Base-by-base conservation (phyloP, 345 rosid species). In the Nephelium lappaceum region DNA sequence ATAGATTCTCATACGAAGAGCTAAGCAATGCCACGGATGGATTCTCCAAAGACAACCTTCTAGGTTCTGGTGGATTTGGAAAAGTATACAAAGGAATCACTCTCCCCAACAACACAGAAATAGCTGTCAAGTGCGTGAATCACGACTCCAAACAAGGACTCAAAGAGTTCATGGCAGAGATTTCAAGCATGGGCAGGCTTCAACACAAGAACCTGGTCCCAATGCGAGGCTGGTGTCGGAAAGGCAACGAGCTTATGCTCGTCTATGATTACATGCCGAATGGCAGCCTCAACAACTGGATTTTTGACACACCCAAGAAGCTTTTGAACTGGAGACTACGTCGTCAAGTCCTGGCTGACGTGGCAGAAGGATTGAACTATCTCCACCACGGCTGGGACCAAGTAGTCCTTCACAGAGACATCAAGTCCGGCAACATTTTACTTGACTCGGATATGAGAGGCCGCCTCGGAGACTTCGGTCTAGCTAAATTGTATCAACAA, bases 301-400 rank as follows among this genome's bases (percentile, higher is more conserved):
- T 95, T 41, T 95, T 93, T 74, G 89, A 81, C 60, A 82, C 82
- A 12, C 91, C 92, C 6, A 80, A 76, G 75, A 89, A 88, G 82
- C 76, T 85, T 10, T 77, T 95, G 64, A 84, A 81, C 74, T 95
- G 97, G 98, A 47, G 69, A 51, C 83, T 85, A 2, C 90, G 96
- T 43, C 84, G 89, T 16, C 85, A 84, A 49, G 83, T 91, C 72
- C 86, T 94, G 11, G 89, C 84, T 10, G 98, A 95, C 78, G 96
- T 95, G 1, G 93, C 97, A 0, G 97, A 93, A 75, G 98, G 95
- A 12, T 83, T 91, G 72, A 86, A 86, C 82, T 95, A 93, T 75
- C 94, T 95, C 25, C 98, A 95, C 86, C 88, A 89, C 25, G 97
- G 98, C 4, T 93, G 98, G 97, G 97, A 95, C 58, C 90, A 95